Evolutionary conservation across 805 yeast genomes (phyloP).

Genomic region (Yamadazyma scolyti): DNA sequence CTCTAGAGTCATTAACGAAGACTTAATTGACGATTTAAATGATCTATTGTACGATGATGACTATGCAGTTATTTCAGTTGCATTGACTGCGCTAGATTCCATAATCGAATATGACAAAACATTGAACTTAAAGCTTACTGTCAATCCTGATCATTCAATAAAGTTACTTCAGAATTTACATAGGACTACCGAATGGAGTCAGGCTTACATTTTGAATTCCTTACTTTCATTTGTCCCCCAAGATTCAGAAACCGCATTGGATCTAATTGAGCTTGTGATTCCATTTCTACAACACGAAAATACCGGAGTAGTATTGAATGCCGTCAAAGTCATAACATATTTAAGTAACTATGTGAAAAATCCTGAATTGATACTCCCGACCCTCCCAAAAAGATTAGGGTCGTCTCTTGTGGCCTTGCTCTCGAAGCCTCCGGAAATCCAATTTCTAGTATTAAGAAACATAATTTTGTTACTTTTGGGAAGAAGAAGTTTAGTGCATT

Average conservation of each 20-base stretch:
- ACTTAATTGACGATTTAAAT: conserved; percentile 48
- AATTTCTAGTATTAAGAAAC: conserved; percentile 78
- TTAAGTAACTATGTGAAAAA: conserved; percentile 64
- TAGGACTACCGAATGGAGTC: conserved; percentile 66
- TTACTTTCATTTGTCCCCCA: conserved; percentile 71
- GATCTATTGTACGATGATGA: conserved; percentile 52
- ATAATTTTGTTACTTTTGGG: conserved; percentile 70
- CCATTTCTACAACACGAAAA: conserved; percentile 80
- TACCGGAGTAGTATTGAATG: conserved; percentile 74
- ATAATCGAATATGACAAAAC: conserved; percentile 56
- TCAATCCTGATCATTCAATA: conserved; percentile 46
- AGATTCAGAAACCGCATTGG: conserved; percentile 58
- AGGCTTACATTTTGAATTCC: conserved; percentile 60
- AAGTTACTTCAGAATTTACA: conserved; percentile 31
- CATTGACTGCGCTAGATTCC: conserved; percentile 62
- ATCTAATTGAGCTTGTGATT: conserved; percentile 57
- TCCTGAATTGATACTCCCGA: conserved; percentile 53
- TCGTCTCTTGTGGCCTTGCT: conserved; percentile 65
- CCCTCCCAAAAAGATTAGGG: conserved; percentile 56
- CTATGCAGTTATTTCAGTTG: conserved; percentile 64
- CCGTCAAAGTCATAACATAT: conserved; percentile 70
- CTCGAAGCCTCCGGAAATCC: conserved; percentile 77
- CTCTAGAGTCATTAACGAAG: conserved; percentile 36
- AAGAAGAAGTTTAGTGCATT: conserved; percentile 52
- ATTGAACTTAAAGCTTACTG: conserved; percentile 41